phyloP scores from a whole-genome alignment of 495 filamentous ascomycete species.

The Talaromyces wortmannii region DNA sequence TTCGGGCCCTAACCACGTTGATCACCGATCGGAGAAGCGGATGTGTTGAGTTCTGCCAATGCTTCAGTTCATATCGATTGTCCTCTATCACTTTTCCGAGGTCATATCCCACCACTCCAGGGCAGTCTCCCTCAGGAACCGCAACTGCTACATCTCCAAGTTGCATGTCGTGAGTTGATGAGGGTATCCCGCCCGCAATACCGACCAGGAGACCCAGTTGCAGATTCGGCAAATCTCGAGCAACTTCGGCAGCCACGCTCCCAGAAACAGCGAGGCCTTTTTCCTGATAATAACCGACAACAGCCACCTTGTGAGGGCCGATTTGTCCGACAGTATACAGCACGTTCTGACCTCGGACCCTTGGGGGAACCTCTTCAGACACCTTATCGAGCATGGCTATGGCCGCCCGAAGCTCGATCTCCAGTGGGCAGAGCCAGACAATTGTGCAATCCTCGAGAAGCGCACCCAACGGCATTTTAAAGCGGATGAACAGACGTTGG shows the following conservation, averaged over 20 bases:
- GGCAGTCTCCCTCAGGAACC: slow-evolving; percentile 5
- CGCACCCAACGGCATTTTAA: neutral
- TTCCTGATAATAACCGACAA: slow-evolving; percentile 7
- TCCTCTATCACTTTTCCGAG: slow-evolving; percentile 16
- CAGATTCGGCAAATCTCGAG: slow-evolving; percentile 18
- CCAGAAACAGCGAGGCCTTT: slow-evolving; percentile 5
- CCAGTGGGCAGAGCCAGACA: slow-evolving; percentile 6
- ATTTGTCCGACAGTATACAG: slow-evolving; percentile 3
- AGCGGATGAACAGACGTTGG: neutral
- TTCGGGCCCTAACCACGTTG: slow-evolving; percentile 1
- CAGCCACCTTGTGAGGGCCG: slow-evolving; percentile 4
- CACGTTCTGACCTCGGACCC: slow-evolving; percentile 3
- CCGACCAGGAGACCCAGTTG: slow-evolving; percentile 37
- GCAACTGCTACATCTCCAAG: slow-evolving; percentile 30
- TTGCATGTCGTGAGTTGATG: slow-evolving; percentile 22
- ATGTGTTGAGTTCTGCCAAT: slow-evolving; percentile 8
- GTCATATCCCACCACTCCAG: slow-evolving; percentile 18
- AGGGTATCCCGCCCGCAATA: slow-evolving; percentile 34
- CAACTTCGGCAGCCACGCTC: slow-evolving; percentile 6
- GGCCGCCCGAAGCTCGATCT: slow-evolving; percentile 6
- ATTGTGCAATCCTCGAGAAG: neutral
- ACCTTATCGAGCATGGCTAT: slow-evolving; percentile 6
- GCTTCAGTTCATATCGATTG: slow-evolving; percentile 4
- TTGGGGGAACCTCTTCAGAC: slow-evolving; percentile 2
- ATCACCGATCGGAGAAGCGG: slow-evolving; percentile 6